These are phyloP conservation scores for Mycena haematopus DNA, from an alignment of 768 basidiomycete genomes.

Conservation along the genomic window DNA sequence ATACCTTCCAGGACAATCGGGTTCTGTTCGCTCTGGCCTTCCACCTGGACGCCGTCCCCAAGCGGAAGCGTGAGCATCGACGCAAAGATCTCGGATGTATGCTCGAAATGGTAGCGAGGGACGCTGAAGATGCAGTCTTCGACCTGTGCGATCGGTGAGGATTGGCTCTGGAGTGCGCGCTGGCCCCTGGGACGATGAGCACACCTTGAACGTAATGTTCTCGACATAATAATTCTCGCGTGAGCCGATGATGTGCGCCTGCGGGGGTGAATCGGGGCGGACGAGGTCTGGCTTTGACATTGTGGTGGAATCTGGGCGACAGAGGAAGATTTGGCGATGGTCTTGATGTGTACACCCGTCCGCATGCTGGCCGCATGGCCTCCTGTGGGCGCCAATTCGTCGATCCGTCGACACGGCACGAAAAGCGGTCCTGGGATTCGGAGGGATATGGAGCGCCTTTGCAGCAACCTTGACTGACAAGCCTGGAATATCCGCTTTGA, in stretches of 20 bases:
- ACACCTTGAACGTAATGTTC: not conserved
- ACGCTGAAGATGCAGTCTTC: constrained; percentile 48
- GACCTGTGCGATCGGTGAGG: constrained; percentile 35
- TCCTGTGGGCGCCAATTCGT: not conserved
- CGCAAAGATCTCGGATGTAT: constrained; percentile 43
- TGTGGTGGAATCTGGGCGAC: too few relatives aligned
- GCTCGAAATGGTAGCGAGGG: constrained; percentile 41
- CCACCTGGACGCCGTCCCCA: too few relatives aligned
- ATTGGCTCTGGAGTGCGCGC: not conserved
- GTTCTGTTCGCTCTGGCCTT: too few relatives aligned
- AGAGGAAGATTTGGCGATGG: too few relatives aligned
- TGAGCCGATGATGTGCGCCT: not conserved
- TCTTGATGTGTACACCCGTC: too few relatives aligned
- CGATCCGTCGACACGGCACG: not conserved
- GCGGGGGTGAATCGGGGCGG: too few relatives aligned
- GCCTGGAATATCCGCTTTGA: not conserved
- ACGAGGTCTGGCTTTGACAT: not conserved
- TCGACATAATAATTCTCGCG: not conserved
- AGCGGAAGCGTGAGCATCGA: too few relatives aligned
- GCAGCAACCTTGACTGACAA: not conserved
- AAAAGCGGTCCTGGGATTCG: not conserved
- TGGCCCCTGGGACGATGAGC: too few relatives aligned
- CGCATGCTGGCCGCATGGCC: not conserved
- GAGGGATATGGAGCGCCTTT: not conserved
- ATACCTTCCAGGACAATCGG: too few relatives aligned